Conservation (phyloP, 768 basidiomycete genomes). For the Sporobolomyces phaffii region DNA sequence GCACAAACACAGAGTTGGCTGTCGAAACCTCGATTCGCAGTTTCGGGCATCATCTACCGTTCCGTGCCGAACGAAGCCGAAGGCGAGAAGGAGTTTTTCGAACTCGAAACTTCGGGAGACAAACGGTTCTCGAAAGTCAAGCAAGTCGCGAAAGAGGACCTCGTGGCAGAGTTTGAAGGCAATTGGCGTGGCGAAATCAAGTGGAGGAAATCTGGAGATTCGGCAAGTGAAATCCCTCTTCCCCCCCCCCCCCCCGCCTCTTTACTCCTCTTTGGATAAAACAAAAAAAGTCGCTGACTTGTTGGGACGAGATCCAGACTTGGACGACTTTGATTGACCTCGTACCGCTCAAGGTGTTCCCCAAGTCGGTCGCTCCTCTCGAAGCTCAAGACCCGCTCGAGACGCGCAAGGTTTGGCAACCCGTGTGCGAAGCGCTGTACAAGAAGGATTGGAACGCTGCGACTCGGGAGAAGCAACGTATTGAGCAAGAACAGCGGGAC, state of each 20-base stretch:
- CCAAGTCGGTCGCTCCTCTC: constrained; percentile 77
- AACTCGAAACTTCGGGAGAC: constrained; percentile 39
- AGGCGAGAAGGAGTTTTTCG: constrained; percentile 28
- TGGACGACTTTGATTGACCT: constrained; percentile 61
- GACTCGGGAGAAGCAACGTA: constrained; percentile 78
- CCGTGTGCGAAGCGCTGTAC: constrained; percentile 50
- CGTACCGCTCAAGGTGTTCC: constrained; percentile 61
- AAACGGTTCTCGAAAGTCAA: constrained; percentile 54
- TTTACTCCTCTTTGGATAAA: too few relatives aligned
- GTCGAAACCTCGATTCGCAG: constrained; percentile 27
- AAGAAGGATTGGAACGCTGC: constrained; percentile 86
- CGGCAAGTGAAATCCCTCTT: constrained; percentile 43
- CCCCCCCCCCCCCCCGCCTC: background rate
- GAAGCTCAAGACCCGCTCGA: constrained; percentile 71
- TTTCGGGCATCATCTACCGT: constrained; percentile 83
- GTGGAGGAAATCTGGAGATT: constrained; percentile 59
- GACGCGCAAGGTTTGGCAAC: constrained; percentile 79
- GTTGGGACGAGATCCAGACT: too few relatives aligned
- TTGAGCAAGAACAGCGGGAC: constrained; percentile 91
- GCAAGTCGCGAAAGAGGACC: constrained; percentile 71
- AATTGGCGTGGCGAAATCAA: constrained; percentile 76
- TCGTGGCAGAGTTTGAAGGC: constrained; percentile 80
- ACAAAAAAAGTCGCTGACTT: too few relatives aligned
- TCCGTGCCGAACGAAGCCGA: constrained; percentile 58
- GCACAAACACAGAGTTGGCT: constrained; percentile 37